phyloP scores from a whole-genome alignment of 345 rosid species.

The Jatropha curcas region DNA sequence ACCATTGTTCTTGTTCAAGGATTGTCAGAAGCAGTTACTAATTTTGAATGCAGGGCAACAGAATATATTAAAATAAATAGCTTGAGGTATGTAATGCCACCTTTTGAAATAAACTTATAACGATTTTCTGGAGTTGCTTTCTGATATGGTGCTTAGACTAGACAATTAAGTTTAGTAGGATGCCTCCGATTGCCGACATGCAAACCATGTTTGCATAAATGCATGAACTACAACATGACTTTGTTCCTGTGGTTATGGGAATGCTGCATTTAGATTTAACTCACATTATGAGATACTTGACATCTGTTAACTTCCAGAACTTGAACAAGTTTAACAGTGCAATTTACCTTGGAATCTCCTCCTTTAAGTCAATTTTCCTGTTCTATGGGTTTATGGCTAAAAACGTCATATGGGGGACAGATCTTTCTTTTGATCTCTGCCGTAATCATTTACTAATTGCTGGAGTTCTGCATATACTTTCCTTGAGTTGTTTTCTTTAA shows the following conservation, averaged over 20 bases:
- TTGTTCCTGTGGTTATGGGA: not conserved
- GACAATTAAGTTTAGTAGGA: not conserved
- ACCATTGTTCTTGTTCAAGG: conserved; percentile 31
- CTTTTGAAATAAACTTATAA: not conserved
- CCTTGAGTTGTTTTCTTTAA: not conserved
- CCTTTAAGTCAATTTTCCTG: not conserved
- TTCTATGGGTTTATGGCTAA: not conserved
- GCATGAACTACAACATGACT: not conserved
- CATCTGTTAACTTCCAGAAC: not conserved
- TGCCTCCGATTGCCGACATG: not conserved
- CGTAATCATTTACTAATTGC: not conserved
- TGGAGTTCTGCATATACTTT: not conserved
- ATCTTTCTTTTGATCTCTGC: not conserved
- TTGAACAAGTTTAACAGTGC: not conserved
- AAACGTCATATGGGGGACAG: not conserved
- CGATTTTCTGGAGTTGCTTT: not conserved
- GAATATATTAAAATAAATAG: conserved; percentile 40
- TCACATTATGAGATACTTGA: not conserved
- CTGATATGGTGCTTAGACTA: not conserved
- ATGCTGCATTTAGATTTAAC: not conserved
- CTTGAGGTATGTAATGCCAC: conserved; percentile 49
- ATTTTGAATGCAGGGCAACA: conserved; percentile 47
- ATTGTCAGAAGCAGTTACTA: conserved; percentile 36
- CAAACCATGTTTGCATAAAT: not conserved
- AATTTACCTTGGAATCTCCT: not conserved